These are phyloP conservation scores for Tolypocladium inflatum DNA, from an alignment of 2,329 filamentous ascomycete species.

Conservation along the genomic window DNA sequence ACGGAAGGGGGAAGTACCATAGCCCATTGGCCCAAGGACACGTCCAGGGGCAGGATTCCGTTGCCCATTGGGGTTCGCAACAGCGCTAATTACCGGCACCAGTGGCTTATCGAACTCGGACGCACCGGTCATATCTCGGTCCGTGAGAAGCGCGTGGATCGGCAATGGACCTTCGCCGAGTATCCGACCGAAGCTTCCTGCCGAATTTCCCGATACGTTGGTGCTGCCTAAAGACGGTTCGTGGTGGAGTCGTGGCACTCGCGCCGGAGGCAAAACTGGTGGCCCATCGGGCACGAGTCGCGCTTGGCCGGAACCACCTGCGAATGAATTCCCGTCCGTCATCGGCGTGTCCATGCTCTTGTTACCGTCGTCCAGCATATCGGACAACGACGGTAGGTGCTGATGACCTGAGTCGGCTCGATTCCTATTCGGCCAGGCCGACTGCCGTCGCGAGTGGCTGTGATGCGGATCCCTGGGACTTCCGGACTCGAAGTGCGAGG, in stretches of 20 bases:
- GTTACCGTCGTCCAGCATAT: conserved; percentile 32
- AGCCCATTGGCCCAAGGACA: conserved; percentile 18
- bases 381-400: conserved; percentile 35
- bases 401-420: conserved; percentile 17
- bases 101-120: conserved; percentile 7
- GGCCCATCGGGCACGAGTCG: conserved; percentile 14
- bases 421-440: conserved; percentile 10
- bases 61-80: conserved; percentile 15
- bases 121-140: conserved; percentile 20
- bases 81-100: neutral
- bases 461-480: conserved; percentile 17
- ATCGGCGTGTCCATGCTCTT: conserved; percentile 8
- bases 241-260: conserved; percentile 30
- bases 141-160: conserved; percentile 43
- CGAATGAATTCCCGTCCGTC: conserved; percentile 2
- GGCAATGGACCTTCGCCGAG: conserved; percentile 41
- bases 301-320: neutral
- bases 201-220: conserved; percentile 29
- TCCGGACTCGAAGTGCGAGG: conserved; percentile 23
- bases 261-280: conserved; percentile 16
- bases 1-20: conserved; percentile 20
- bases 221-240: conserved; percentile 37
- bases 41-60: conserved; percentile 12
- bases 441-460: conserved; percentile 15
- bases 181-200: conserved; percentile 25